Percentiles rank a stretch among this genome's conserved stretches.
Evolutionary conservation across 306 rosid species (phyloP).

Genomic region (Quercus parvula): DNA sequence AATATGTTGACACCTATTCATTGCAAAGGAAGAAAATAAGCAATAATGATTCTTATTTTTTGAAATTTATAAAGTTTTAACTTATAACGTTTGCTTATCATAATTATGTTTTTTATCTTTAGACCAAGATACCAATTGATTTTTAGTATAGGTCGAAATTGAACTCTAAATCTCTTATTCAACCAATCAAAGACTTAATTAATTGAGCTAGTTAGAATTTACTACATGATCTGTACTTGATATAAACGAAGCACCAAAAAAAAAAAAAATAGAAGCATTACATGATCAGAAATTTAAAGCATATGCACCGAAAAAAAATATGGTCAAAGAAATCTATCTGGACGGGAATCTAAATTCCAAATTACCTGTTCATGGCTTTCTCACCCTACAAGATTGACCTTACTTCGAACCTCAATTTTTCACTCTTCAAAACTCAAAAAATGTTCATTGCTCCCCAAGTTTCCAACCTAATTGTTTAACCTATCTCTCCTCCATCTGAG

Average conservation of each 20-base stretch:
- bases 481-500: not conserved
- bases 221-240: too few relatives aligned
- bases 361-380: not conserved
- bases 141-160: accelerated
- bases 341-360: not conserved
- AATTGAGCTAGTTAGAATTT: too few relatives aligned
- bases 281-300: not conserved
- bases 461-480: not conserved
- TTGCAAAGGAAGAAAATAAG: too few relatives aligned
- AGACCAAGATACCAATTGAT: accelerated
- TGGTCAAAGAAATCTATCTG: not conserved
- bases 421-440: too few relatives aligned
- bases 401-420: too few relatives aligned
- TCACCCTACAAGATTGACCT: not conserved
- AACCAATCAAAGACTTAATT: too few relatives aligned
- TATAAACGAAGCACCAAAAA: too few relatives aligned
- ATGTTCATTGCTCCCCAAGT: not conserved
- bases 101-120: accelerated
- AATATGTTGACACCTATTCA: too few relatives aligned
- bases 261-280: too few relatives aligned
- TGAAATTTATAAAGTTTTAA: too few relatives aligned
- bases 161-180: accelerated
- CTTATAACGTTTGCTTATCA: accelerated
- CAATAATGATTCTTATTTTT: too few relatives aligned
- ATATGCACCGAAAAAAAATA: not conserved